These are phyloP conservation scores for Aurantiochytrium sp. DNA, from an alignment of 108 stramenopile species.

Conservation along the genomic window DNA sequence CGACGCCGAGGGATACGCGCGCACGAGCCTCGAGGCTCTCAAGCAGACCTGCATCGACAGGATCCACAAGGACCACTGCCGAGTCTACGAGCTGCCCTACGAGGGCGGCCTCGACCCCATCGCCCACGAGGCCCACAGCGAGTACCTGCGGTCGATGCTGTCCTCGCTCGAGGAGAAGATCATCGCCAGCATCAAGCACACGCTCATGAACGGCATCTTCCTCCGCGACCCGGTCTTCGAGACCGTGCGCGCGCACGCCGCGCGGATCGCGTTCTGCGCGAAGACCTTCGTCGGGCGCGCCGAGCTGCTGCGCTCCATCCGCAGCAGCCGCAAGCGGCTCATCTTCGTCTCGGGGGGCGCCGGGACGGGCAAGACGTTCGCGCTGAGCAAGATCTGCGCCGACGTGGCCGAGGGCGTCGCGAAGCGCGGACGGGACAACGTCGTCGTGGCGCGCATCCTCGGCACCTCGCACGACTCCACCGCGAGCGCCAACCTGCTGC, in stretches of 20 bases:
- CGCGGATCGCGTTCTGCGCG: no score
- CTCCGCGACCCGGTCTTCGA: not conserved
- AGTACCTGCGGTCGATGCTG: not conserved
- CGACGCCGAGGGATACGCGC: not conserved
- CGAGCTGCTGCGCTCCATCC: not conserved
- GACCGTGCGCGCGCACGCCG: not conserved
- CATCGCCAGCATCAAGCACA: not conserved
- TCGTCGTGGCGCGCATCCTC: not conserved
- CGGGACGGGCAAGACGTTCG: not conserved
- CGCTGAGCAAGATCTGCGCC: not conserved
- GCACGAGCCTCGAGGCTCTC: not conserved
- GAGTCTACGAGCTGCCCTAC: not conserved
- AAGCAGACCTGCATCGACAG: not conserved
- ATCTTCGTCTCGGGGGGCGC: not conserved
- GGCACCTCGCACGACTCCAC: slow-evolving; percentile 6
- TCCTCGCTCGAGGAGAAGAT: not conserved
- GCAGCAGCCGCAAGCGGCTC: not conserved
- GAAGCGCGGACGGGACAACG: not conserved
- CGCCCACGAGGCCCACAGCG: not conserved
- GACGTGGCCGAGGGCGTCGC: not conserved
- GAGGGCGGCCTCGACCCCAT: not conserved
- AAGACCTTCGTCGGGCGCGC: not conserved
- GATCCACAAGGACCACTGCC: not conserved
- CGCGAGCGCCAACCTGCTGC: not conserved
- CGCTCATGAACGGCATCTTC: not conserved